Conservation (phyloP, 768 basidiomycete genomes). For the Russula virescens region DNA sequence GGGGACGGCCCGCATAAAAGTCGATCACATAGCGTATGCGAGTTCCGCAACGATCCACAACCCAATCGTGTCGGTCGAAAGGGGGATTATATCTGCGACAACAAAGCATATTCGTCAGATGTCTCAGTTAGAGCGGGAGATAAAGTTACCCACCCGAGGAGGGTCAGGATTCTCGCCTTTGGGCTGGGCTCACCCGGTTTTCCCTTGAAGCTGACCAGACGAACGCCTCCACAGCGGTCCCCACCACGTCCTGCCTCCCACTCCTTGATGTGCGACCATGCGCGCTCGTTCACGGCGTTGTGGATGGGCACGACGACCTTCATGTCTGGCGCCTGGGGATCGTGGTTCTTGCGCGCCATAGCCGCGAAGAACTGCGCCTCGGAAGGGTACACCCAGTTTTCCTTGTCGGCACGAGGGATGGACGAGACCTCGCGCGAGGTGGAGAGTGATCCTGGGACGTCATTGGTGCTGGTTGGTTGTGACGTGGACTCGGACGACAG, state of each 20-base stretch:
- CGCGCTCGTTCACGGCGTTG: slow-evolving; percentile 91
- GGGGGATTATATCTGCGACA: slow-evolving; percentile 76
- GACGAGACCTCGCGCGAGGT: slow-evolving; percentile 77
- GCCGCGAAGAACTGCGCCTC: slow-evolving; percentile 99
- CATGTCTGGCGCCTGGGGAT: slow-evolving; percentile 87
- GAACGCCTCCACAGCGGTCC: slow-evolving; percentile 73
- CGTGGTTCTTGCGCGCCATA: slow-evolving; percentile 91
- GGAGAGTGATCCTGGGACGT: slow-evolving; percentile 40
- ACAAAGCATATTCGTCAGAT: slow-evolving; percentile 12
- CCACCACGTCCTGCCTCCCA: slow-evolving; percentile 71
- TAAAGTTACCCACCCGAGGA: slow-evolving; percentile 66
- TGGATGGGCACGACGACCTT: slow-evolving; percentile 94
- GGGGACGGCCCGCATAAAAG: slow-evolving; percentile 83
- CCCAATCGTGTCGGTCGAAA: slow-evolving; percentile 98
- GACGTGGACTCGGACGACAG: neutral
- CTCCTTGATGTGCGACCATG: slow-evolving; percentile 45
- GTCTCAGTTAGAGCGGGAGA: neutral
- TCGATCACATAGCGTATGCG: slow-evolving; percentile 94
- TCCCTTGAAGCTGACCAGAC: slow-evolving; percentile 88
- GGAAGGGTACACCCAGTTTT: slow-evolving; percentile 96
- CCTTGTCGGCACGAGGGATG: slow-evolving; percentile 68
- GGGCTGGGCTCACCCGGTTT: slow-evolving; percentile 73
- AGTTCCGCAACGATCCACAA: slow-evolving; percentile 88
- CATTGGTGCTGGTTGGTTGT: no score
- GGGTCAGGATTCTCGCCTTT: slow-evolving; percentile 72